These are phyloP conservation scores for Penicillium sp. DNA, from an alignment of 2,329 filamentous ascomycete genomes.

Conservation along the genomic window DNA sequence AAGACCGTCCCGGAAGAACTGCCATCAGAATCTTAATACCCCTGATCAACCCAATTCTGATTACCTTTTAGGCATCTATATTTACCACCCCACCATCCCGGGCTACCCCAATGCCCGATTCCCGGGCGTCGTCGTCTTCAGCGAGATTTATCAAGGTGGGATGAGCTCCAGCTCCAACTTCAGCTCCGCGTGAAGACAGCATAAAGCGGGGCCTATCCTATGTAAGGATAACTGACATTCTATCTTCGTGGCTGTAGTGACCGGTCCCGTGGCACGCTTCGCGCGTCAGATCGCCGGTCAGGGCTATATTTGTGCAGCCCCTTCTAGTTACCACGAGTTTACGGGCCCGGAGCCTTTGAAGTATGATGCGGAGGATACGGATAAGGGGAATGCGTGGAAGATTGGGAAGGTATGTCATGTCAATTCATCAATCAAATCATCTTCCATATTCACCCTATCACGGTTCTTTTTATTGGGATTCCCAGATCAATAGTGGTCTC, in stretches of 20 bases:
- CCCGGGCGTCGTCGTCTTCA: slow-evolving; percentile 84
- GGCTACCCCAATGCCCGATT: slow-evolving; percentile 89
- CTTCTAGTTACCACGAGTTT: slow-evolving; percentile 93
- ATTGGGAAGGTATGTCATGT: slow-evolving; percentile 64
- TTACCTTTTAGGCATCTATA: slow-evolving; percentile 68
- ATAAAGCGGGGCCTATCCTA: not conserved
- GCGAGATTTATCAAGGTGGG: slow-evolving; percentile 91
- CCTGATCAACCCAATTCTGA: slow-evolving; percentile 1
- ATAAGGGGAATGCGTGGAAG: slow-evolving; percentile 85
- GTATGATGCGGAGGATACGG: slow-evolving; percentile 86
- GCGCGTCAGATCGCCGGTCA: slow-evolving; percentile 89
- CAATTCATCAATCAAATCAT: not conserved
- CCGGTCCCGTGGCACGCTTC: slow-evolving; percentile 85
- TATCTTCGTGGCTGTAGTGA: slow-evolving; percentile 58
- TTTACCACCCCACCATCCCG: slow-evolving; percentile 83
- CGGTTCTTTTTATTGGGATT: not conserved
- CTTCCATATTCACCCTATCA: not conserved
- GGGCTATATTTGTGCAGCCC: slow-evolving; percentile 89
- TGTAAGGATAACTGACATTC: not conserved
- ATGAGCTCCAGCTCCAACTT: not conserved
- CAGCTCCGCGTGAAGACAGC: not conserved
- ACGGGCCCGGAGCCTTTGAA: slow-evolving; percentile 78
- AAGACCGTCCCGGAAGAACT: too few species aligned
- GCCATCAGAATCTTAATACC: not conserved
- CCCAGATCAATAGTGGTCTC: too few species aligned